Base-by-base conservation (phyloP, 2,329 filamentous ascomycete genomes). In the Diplodia scrobiculata region DNA sequence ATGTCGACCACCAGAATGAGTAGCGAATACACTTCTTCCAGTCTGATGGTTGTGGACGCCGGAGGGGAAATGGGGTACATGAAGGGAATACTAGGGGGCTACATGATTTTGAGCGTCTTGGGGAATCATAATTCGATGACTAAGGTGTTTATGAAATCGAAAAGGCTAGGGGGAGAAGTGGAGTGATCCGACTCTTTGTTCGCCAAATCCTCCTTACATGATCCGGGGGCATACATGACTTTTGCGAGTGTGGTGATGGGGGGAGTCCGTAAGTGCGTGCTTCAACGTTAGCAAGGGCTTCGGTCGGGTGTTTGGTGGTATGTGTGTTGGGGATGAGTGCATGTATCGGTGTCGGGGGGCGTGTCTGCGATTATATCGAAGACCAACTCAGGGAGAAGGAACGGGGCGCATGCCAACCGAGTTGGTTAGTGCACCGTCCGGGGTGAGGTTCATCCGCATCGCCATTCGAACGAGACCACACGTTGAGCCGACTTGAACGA, bases 191-290 rank as follows among this genome's bases (percentile, higher is more conserved):
- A 60, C 55, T 60, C 55, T 60, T 60, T 60, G 9, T 60, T 41
- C 55, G 55, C 55, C 55, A 60, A 60, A 60, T 66, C 48, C 60
- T 67, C 62, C 67, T 69, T 69, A 69, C 68, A 69, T 69, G 68
- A 68, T 59, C 58, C 66, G 34, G 63, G 68, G 68, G 68, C 66
- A 68, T 69, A 69, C 68, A 69, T 69, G 68, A 69, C 59, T 65
- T 63, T 55, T 65, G 55, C 17, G 32, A 21, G 66, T 52, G 48
- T 34, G 59, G 53, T 34, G 63, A 58, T 48, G 54, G 29, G 47
- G 63, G 59, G 63, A 3, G 60, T 63, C 66, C 45, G 62, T 19
- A 53, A 52, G 65, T 32, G 65, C 52, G 67, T 41, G 60, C 27
- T 67, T 65, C 32, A 58, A 48, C 32, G 53, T 64, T 53, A 65